Percentiles rank a stretch among this genome's conserved stretches.
phyloP scores from a whole-genome alignment of 768 basidiomycete species.

The Macrolepiota fuliginosa region DNA sequence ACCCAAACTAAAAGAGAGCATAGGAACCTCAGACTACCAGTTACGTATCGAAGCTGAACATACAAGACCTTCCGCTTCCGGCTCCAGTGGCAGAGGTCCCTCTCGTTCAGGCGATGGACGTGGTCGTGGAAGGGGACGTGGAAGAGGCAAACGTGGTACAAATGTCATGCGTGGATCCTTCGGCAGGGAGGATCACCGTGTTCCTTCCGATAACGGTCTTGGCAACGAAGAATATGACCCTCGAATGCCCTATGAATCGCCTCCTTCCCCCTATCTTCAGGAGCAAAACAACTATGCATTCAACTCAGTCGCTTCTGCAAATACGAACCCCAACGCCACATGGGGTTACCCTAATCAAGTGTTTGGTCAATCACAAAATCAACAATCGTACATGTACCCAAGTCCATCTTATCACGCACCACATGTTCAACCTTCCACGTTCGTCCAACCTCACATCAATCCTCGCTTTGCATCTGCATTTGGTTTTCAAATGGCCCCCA shows the following conservation, averaged over 20 bases:
- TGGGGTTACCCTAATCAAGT: slow-evolving; percentile 5
- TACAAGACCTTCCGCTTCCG: not conserved
- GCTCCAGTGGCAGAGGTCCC: not conserved
- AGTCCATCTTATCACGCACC: not conserved
- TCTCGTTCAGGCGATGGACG: not conserved
- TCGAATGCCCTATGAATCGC: slow-evolving; percentile 3
- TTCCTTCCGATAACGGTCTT: not conserved
- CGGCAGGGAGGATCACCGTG: not conserved
- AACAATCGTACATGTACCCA: slow-evolving; percentile 8
- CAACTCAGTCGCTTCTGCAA: not conserved
- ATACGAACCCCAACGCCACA: not conserved
- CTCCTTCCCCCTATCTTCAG: not conserved
- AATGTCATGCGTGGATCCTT: not conserved
- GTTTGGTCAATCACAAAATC: not conserved
- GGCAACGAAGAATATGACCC: slow-evolving; percentile 10
- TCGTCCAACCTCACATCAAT: slow-evolving; percentile 82
- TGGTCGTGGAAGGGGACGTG: slow-evolving; percentile 33
- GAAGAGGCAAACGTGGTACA: slow-evolving; percentile 25
- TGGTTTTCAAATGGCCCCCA: slow-evolving; percentile 33
- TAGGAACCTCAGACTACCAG: not conserved
- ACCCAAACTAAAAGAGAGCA: slow-evolving; percentile 19
- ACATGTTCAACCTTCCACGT: slow-evolving; percentile 15
- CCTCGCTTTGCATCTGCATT: slow-evolving; percentile 73
- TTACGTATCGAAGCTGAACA: not conserved
- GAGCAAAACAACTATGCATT: not conserved